These are phyloP conservation scores for Rhizomucor miehei DNA, from an alignment of 371 early-diverging fungal genomes.

Conservation along the genomic window DNA sequence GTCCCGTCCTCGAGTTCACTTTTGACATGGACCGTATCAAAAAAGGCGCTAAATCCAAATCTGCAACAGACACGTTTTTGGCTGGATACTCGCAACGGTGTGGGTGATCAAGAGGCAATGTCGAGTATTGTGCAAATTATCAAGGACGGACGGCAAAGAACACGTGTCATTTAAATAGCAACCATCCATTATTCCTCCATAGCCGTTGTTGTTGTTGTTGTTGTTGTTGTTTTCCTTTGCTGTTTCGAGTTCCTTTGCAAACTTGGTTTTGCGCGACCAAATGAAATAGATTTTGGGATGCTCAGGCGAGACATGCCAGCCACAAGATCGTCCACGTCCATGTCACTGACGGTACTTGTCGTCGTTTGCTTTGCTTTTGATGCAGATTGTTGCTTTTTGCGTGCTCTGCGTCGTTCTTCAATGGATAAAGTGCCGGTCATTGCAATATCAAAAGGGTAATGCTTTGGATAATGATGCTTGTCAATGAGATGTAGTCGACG, in stretches of 20 bases:
- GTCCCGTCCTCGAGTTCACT: constrained; percentile 21
- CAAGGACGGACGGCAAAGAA: constrained; percentile 24
- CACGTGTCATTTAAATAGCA: constrained; percentile 17
- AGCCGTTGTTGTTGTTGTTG: not conserved
- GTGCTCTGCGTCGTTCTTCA: constrained; percentile 22
- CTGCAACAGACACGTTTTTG: constrained; percentile 39
- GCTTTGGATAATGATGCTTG: constrained; percentile 61
- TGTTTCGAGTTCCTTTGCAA: not conserved
- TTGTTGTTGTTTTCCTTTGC: not conserved
- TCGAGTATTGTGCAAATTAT: constrained; percentile 33
- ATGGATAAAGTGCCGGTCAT: constrained; percentile 45
- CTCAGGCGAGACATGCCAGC: constrained; percentile 20
- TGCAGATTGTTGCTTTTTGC: not conserved
- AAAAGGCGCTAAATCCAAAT: constrained; percentile 11
- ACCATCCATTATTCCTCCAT: not conserved
- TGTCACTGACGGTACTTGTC: not conserved
- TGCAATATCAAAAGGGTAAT: constrained; percentile 67
- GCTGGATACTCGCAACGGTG: constrained; percentile 38
- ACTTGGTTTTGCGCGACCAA: constrained; percentile 27
- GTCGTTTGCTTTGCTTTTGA: not conserved
- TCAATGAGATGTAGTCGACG: constrained; percentile 65
- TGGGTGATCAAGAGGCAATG: constrained; percentile 37
- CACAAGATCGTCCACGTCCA: constrained; percentile 22
- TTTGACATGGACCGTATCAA: constrained; percentile 37
- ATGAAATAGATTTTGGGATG: constrained; percentile 35